Conservation (phyloP, 2,329 filamentous ascomycete species). For the Arthrobotrys pseudoclavata region DNA sequence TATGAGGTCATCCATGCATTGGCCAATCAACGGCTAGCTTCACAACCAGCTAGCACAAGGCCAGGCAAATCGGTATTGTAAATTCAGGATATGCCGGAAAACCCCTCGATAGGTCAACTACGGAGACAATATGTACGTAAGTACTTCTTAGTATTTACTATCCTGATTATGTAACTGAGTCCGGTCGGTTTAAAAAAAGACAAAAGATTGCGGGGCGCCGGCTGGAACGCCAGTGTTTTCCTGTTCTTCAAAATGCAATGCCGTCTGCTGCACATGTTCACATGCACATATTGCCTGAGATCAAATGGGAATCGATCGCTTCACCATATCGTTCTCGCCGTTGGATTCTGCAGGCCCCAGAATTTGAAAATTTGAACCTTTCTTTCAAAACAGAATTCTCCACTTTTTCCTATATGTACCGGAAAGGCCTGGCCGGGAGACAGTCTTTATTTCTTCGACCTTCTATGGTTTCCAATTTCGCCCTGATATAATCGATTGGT, state of each 20-base stretch:
- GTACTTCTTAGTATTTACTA: neutral
- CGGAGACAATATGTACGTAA: neutral
- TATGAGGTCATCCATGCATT: slow-evolving; percentile 23
- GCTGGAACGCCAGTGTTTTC: slow-evolving; percentile 10
- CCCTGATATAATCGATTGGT: too few species aligned
- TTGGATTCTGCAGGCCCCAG: neutral
- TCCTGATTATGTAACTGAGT: neutral
- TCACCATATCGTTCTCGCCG: neutral
- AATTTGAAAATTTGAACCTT: neutral
- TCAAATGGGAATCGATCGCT: slow-evolving; percentile 18
- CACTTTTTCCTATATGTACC: too few species aligned
- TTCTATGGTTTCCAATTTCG: too few species aligned
- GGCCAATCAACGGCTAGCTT: slow-evolving; percentile 9
- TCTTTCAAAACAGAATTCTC: neutral
- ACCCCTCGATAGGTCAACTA: neutral
- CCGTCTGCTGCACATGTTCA: slow-evolving; percentile 26
- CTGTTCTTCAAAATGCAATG: slow-evolving; percentile 22
- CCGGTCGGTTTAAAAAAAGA: neutral
- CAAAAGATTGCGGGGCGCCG: slow-evolving; percentile 8
- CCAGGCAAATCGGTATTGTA: neutral
- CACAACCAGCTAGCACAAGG: neutral
- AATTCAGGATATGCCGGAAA: neutral
- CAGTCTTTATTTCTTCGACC: neutral
- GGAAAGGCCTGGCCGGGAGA: too few species aligned
- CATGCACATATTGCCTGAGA: slow-evolving; percentile 19